Evolutionary conservation across 2,329 filamentous ascomycete species (phyloP).

Genomic region (Aspergillus hiratsukae): DNA sequence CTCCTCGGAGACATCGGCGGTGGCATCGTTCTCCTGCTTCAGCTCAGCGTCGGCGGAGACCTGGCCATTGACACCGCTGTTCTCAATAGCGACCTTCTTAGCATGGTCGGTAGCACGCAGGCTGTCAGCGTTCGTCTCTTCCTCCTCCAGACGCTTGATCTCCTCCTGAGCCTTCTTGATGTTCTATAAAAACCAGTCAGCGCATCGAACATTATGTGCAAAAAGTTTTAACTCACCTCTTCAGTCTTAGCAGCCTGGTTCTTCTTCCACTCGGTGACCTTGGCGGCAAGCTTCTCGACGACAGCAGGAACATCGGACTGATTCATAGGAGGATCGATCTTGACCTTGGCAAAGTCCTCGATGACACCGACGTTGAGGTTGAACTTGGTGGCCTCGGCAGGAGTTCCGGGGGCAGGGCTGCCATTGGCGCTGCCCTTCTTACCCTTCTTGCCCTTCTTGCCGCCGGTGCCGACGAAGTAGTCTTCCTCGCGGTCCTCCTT

Average conservation of each 20-base stretch:
- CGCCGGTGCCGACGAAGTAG: conserved; percentile 68
- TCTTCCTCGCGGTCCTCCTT: conserved; percentile 88
- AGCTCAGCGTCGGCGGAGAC: conserved; percentile 52
- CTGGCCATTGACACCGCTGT: conserved; percentile 50
- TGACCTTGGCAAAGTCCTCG: conserved; percentile 79
- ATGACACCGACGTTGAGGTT: conserved; percentile 88
- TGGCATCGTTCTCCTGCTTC: conserved; percentile 56
- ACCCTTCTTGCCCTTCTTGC: conserved; percentile 84
- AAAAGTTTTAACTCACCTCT: conserved; percentile 58
- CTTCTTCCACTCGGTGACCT: conserved; percentile 85
- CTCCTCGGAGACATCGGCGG: conserved; percentile 55
- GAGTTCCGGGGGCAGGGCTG: conserved; percentile 45
- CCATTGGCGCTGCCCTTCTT: conserved; percentile 59
- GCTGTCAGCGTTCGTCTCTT: conserved; percentile 56
- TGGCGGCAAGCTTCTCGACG: conserved; percentile 85
- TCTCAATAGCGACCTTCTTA: conserved; percentile 50
- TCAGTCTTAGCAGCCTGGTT: conserved; percentile 88
- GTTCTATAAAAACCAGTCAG: conserved; percentile 59
- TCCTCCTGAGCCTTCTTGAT: conserved; percentile 94
- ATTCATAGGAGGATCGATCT: conserved; percentile 82
- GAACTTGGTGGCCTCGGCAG: conserved; percentile 58
- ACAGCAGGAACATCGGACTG: conserved; percentile 73
- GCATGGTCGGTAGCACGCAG: conserved; percentile 45
- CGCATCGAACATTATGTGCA: conserved; percentile 1
- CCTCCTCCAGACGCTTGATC: conserved; percentile 75